Evolutionary conservation across 1,284 basidiomycete genomes (phyloP).

Genomic region (Bondarzewia mesenterica): DNA sequence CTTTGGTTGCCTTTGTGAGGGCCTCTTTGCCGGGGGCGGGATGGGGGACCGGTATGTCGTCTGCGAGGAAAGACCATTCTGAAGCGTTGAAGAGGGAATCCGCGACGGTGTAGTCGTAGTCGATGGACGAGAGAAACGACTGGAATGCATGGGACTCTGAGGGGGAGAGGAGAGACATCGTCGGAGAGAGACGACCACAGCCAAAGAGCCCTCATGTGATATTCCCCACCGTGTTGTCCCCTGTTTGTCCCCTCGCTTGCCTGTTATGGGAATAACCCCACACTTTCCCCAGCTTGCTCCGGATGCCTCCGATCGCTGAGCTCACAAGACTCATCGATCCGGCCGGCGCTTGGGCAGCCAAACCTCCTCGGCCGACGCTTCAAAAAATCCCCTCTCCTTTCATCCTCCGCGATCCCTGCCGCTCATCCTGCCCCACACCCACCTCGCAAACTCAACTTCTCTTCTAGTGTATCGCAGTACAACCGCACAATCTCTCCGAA

Average conservation of each 20-base stretch:
- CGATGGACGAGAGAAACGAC: constrained; percentile 39
- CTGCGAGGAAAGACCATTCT: constrained; percentile 21
- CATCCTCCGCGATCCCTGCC: too few relatives aligned
- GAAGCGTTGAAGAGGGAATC: constrained; percentile 15
- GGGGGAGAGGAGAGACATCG: constrained; percentile 33
- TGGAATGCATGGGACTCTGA: constrained; percentile 42
- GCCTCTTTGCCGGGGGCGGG: constrained; percentile 37
- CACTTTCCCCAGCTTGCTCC: not conserved
- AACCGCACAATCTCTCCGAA: too few relatives aligned
- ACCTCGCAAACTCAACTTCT: too few relatives aligned
- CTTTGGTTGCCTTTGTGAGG: constrained; percentile 64
- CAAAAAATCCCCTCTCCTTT: too few relatives aligned
- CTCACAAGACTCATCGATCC: too few relatives aligned
- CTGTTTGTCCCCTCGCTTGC: not conserved
- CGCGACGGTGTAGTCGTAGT: constrained; percentile 29
- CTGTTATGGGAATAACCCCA: not conserved
- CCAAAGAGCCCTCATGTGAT: not conserved
- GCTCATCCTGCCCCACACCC: too few relatives aligned
- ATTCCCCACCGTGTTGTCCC: not conserved
- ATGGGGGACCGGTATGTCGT: constrained; percentile 23
- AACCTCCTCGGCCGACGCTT: too few relatives aligned
- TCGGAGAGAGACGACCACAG: not conserved
- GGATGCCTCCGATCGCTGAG: not conserved
- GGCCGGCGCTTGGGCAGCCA: too few relatives aligned
- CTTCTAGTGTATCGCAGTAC: too few relatives aligned